Evolutionary conservation across 2,329 filamentous ascomycete genomes (phyloP), one percentile per base, ranked within the genome.

Genomic region (Fusarium oxysporum): DNA sequence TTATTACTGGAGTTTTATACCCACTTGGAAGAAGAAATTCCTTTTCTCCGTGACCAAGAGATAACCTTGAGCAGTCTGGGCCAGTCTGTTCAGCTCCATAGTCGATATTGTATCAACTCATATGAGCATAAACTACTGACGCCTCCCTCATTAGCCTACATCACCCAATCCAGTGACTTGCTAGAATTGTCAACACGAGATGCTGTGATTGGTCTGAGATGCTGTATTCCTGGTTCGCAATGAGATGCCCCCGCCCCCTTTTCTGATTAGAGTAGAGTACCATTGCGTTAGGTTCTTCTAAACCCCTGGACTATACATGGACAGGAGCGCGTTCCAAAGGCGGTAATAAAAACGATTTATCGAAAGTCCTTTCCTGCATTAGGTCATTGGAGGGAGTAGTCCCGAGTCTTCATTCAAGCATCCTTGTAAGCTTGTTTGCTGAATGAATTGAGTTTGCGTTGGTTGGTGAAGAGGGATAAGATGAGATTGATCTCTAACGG

Each of bases 181-280:
- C 65, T 69, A 30, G 58, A 69, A 65, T 32, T 58, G 58, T 70
- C 51, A 43, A 48, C 30, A 53, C 30, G 40, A 19, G 44, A 37
- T 16, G 45, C 23, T 57, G 45, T 69, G 58, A 69, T 69, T 69
- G 66, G 66, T 25, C n/a, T 32, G 25, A 35, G 28, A 47, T 60
- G 37, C 44, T 50, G 44, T 65, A 44, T 43, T 60, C 44, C 44
- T 51, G 65, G 51, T 44, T 40, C 28, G 40, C 33, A 37, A 43
- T 44, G 43, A 58, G 61, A 53, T 58, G 58, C 58, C 66, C 65
- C 66, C 51, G 58, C 66, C 66, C 66, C 66, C 56, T 70, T 68
- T 69, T 53, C 33, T 47, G 38, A 65, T 58, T 57, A 51, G 45
- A 53, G 30, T 47, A 51, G 25, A 53, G 38, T 16, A 4, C 50